Percentiles rank a stretch among this genome's conserved stretches.
phyloP scores from a whole-genome alignment of 148 eudicot species.

The Polygonum aviculare region DNA sequence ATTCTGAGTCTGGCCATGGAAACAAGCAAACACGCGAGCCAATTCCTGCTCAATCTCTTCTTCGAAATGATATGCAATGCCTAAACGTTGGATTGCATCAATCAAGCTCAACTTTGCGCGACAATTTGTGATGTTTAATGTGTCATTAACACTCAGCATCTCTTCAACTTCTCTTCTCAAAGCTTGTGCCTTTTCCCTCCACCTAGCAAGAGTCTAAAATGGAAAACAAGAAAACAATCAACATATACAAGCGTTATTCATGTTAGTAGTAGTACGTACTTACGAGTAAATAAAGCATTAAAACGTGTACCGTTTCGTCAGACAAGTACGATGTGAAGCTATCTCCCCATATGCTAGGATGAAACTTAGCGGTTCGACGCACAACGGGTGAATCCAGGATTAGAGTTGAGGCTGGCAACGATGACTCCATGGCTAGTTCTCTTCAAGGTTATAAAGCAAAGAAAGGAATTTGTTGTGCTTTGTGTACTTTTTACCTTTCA shows the following conservation, averaged over 20 bases:
- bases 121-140: background rate
- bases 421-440: background rate
- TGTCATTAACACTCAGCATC: background rate
- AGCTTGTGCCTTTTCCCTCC: background rate
- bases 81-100: slow-evolving; percentile 20
- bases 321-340: background rate
- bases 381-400: background rate
- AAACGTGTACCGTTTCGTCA: background rate
- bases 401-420: background rate
- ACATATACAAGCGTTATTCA: background rate
- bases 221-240: background rate
- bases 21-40: background rate
- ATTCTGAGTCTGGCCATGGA: background rate
- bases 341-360: background rate
- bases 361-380: background rate
- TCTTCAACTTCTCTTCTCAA: background rate
- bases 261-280: too few species aligned
- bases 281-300: too few species aligned
- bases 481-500: too few species aligned
- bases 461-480: too few species aligned
- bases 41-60: slow-evolving; percentile 20
- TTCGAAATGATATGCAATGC: slow-evolving; percentile 22
- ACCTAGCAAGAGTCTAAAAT: background rate
- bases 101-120: slow-evolving; percentile 8
- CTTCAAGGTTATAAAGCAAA: too few species aligned